Conservation (phyloP, 345 rosid species). For the Gossypium sturtianum region DNA sequence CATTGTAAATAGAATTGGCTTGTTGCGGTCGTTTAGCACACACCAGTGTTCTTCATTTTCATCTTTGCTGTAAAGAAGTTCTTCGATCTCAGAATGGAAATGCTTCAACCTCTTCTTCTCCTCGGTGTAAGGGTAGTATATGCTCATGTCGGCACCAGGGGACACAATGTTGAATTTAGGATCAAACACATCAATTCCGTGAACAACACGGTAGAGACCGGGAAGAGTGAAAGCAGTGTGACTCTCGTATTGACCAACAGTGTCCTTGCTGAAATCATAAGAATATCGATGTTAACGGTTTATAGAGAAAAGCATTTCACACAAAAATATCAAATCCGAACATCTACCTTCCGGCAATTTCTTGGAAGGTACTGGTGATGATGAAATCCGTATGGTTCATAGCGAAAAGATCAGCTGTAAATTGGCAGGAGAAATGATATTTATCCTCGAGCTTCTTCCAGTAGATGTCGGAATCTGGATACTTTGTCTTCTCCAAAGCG, state of each 20-base stretch:
- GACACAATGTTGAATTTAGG: slow-evolving; percentile 88
- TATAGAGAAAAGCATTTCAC: not conserved
- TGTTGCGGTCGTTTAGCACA: slow-evolving; percentile 64
- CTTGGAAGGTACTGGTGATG: slow-evolving; percentile 99
- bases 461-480: slow-evolving; percentile 90
- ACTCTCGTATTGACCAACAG: slow-evolving; percentile 91
- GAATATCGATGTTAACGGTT: not conserved
- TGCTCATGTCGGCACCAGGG: slow-evolving; percentile 66
- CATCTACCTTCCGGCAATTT: slow-evolving; percentile 83
- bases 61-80: slow-evolving; percentile 74
- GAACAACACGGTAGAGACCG: slow-evolving; percentile 84
- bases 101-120: slow-evolving; percentile 58
- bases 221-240: slow-evolving; percentile 90
- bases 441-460: slow-evolving; percentile 90
- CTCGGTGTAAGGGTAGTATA: slow-evolving; percentile 71
- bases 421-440: slow-evolving; percentile 94
- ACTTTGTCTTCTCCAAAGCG: slow-evolving; percentile 92
- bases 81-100: slow-evolving; percentile 72
- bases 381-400: slow-evolving; percentile 98
- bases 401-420: slow-evolving; percentile 86
- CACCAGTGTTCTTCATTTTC: slow-evolving; percentile 86
- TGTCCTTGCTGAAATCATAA: slow-evolving; percentile 56
- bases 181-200: slow-evolving; percentile 93
- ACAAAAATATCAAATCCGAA: not conserved
- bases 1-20: slow-evolving; percentile 90